Base-by-base conservation (phyloP, 352 stramenopile genomes). In the Ophiocytium majus region DNA sequence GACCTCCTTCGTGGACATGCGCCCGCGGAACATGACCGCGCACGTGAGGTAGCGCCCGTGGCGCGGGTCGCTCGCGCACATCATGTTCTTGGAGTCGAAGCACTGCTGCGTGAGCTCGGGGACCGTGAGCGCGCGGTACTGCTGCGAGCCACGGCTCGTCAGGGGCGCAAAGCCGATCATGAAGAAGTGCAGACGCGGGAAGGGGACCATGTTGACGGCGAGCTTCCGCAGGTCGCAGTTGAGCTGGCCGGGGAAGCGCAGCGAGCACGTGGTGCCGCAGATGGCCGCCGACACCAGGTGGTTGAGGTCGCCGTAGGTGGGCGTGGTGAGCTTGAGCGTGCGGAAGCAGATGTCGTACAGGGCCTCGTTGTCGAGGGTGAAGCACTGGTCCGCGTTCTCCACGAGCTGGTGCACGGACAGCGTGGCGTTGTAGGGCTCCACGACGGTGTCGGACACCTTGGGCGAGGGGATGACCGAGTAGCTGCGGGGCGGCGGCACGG, bases 51-150 rank as follows among this genome's bases (percentile, higher is more conserved):
- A 99, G 85, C 96, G 95, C 90, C 97, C 97, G 90, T 99, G 97
- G 88, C 97, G 96, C 90, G 97, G 97, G 92, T 99, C 97, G 64
- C 95, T 95, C 63, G 97, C 96, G 87, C 96, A 99, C 97, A 99
- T 99, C 97, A 99, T 99, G 92, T 99, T 99, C 93, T 99, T 99
- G 37, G 97, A 96, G 90, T 99, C 97, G 88, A 99, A 99, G 86
- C 97, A 95, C 91, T 99, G 96, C 89, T 98, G 93, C 37, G 97
- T 99, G 63, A 99, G 91, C 92, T 99, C 97, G 9, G 97, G 95
- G 1, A 99, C 97, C 32, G 96, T 98, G 80, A 99, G 90, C 33
- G 94, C 94, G 89, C 96, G 95, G 94, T 99, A 99, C 90, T 99
- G 95, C 92, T 98, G 95, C 80, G 96, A 98, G 81, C 93, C 94